Conservation (phyloP, 257 asterid species). For the Przewalskia tangutica region DNA sequence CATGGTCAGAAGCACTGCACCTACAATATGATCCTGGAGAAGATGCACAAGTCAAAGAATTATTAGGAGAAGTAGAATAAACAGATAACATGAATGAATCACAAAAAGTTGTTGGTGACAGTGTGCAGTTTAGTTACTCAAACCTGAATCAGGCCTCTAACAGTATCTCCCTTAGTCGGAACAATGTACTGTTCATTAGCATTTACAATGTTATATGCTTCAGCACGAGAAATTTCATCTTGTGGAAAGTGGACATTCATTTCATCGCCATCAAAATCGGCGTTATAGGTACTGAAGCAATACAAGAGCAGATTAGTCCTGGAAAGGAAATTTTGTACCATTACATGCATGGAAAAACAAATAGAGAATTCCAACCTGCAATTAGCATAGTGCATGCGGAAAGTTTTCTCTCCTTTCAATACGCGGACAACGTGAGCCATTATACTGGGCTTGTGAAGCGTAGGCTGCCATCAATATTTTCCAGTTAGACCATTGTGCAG, state of each 20-base stretch:
- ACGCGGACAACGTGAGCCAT: slow-evolving; percentile 99
- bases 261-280: slow-evolving; percentile 99
- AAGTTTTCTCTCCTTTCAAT: slow-evolving; percentile 89
- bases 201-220: slow-evolving; percentile 91
- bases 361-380: slow-evolving; percentile 63
- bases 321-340: slow-evolving; percentile 10
- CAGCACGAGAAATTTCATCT: slow-evolving; percentile 99
- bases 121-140: slow-evolving; percentile 11
- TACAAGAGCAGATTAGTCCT: slow-evolving; percentile 18
- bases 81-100: not conserved
- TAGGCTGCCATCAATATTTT: slow-evolving; percentile 51
- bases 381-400: slow-evolving; percentile 99
- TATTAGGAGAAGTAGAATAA: not conserved
- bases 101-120: not conserved
- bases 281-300: slow-evolving; percentile 78
- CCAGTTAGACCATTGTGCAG: slow-evolving; percentile 11
- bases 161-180: slow-evolving; percentile 97
- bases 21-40: slow-evolving; percentile 83
- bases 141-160: slow-evolving; percentile 98
- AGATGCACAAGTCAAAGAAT: slow-evolving; percentile 6
- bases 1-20: slow-evolving; percentile 86
- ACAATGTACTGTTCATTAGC: slow-evolving; percentile 97
- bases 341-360: not conserved
- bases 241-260: slow-evolving; percentile 98
- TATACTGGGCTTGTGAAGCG: slow-evolving; percentile 99